Percentiles rank a stretch among this genome's conserved stretches.
phyloP scores from a whole-genome alignment of 1,284 basidiomycete genomes.

The Sphagnurus paluster region DNA sequence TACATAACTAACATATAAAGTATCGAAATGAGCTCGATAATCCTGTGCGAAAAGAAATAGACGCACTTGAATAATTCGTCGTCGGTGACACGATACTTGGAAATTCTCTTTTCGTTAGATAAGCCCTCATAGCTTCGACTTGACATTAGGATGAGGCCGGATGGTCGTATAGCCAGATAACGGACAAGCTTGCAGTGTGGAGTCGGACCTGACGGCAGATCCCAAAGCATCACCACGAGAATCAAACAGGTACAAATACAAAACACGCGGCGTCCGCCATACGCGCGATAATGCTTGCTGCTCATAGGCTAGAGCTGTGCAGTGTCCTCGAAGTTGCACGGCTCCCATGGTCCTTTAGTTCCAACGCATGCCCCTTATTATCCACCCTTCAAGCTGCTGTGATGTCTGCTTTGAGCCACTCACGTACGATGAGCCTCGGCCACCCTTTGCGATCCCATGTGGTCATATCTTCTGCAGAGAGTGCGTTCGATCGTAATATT shows the following conservation, averaged over 20 bases:
- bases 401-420: constrained; percentile 70
- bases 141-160: constrained; percentile 44
- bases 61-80: constrained; percentile 82
- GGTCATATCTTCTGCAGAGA: constrained; percentile 68
- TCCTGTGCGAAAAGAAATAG: constrained; percentile 9
- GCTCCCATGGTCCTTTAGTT: too few relatives aligned
- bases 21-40: too few relatives aligned
- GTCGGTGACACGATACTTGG: constrained; percentile 74
- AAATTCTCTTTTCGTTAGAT: constrained; percentile 66
- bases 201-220: too few relatives aligned
- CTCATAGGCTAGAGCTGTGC: too few relatives aligned
- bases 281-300: too few relatives aligned
- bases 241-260: too few relatives aligned
- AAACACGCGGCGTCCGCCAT: too few relatives aligned
- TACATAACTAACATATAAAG: constrained; percentile 66
- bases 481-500: constrained; percentile 38
- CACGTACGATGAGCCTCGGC: constrained; percentile 43
- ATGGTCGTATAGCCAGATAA: constrained; percentile 5
- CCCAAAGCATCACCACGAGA: too few relatives aligned
- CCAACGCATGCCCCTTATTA: constrained; percentile 52
- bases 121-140: constrained; percentile 69
- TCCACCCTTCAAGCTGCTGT: constrained; percentile 65
- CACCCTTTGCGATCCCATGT: constrained; percentile 65
- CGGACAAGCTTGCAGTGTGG: too few relatives aligned
- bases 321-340: too few relatives aligned